Conservation (phyloP, 495 filamentous ascomycete species). For the Pseudoneurospora amorphoporcata region DNA sequence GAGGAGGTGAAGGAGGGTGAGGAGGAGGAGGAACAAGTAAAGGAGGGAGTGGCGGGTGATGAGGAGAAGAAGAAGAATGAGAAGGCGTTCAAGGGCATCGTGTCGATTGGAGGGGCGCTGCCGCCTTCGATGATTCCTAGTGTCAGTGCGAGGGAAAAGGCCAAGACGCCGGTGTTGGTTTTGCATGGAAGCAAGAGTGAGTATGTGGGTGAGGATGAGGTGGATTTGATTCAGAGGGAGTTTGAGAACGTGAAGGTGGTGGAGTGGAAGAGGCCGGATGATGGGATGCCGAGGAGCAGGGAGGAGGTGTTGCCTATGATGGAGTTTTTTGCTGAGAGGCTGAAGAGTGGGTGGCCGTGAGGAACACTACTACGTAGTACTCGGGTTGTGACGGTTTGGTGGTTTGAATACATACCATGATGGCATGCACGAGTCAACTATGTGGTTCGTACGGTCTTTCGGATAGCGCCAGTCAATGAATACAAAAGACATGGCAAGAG, state of each 20-base stretch:
- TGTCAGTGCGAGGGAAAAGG: constrained; percentile 35
- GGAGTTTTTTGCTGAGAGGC: constrained; percentile 74
- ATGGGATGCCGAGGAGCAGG: constrained; percentile 70
- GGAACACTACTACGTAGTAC: background rate
- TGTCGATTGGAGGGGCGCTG: constrained; percentile 68
- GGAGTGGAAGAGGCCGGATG: constrained; percentile 61
- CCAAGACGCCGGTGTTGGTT: constrained; percentile 64
- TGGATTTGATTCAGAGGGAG: constrained; percentile 49
- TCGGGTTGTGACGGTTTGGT: too few relatives aligned
- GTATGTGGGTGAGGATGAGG: constrained; percentile 50
- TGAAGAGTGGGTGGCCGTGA: constrained; percentile 28
- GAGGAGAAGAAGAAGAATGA: background rate
- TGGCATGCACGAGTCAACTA: too few relatives aligned
- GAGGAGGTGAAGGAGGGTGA: background rate
- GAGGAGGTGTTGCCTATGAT: constrained; percentile 92
- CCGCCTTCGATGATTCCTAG: constrained; percentile 42
- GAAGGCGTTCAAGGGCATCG: constrained; percentile 45
- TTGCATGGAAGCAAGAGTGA: constrained; percentile 55
- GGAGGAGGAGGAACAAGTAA: background rate
- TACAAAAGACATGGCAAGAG: too few relatives aligned
- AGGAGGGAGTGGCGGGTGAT: background rate
- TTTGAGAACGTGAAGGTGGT: constrained; percentile 68
- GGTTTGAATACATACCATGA: too few relatives aligned
- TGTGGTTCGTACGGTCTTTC: too few relatives aligned
- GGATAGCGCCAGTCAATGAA: too few relatives aligned